Evolutionary conservation across 306 rosid species (phyloP), one percentile per base, ranked within the genome.

Genomic region (Corylus heterophylla): DNA sequence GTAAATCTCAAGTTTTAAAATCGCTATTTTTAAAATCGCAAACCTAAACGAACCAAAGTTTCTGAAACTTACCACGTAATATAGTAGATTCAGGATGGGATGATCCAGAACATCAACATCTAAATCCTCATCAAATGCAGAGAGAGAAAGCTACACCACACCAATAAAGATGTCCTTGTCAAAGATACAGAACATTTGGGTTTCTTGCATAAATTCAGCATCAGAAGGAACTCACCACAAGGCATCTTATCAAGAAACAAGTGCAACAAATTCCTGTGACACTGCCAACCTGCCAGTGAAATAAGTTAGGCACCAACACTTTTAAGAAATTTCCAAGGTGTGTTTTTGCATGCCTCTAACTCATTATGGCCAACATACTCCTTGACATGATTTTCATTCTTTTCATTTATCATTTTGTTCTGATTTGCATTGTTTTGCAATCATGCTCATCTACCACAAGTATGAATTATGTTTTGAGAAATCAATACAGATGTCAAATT

Each of bases 201-300:
- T 69, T 74, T 66, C 68, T 39, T 4, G 39, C 11, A 31, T 12
- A 70, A 18, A 44, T 44, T 62, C 68, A 29, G 78, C 47, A 68
- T 47, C 77, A 58, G 74, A 79, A 73, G 73, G 50, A 76, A 81
- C 97, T 89, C 69, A 92, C 97, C 90, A 90, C 74, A 72, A 64
- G 44, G 83, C 97, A 90, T 89, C 97, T 84, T 82, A 92, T 89
- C 83, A 90, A 16, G 87, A 92, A 92, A 80, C 96, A 89, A 39
- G 89, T 77, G 82, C 90, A 92, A 63, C 97, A 92, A 54, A 92
- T 85, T 45, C 81, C 79, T 48, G 97, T 92, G 71, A 92, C 92
- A 13, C 85, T 85, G 54, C 96, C 97, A 77, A 92, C 97, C 96
- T 92, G 90, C 76, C 74, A 80, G 27, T 51, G 37, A 45, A 71